Evolutionary conservation across 2,329 filamentous ascomycete species (phyloP).

Genomic region (Thermomyces lanuginosus): DNA sequence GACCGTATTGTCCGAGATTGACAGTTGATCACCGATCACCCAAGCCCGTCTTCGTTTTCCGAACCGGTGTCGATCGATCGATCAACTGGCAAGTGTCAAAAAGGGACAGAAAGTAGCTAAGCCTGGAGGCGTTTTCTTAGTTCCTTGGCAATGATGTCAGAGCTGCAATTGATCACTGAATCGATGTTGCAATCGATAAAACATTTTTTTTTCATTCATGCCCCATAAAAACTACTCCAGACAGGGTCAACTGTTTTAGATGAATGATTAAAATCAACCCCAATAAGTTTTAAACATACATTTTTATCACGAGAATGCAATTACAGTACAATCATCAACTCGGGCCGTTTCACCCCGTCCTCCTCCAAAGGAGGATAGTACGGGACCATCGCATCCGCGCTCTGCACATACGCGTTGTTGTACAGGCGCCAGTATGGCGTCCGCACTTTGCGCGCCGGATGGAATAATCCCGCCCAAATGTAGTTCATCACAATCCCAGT

Average conservation of each 20-base stretch:
- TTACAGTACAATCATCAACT: conserved; percentile 70
- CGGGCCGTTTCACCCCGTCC: conserved; percentile 59
- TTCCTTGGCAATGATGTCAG: too few species aligned
- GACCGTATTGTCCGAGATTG: too few species aligned
- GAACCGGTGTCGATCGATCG: too few species aligned
- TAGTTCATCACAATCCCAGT: conserved; percentile 93
- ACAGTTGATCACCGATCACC: too few species aligned
- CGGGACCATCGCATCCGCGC: conserved; percentile 85
- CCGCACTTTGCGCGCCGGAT: conserved; percentile 86
- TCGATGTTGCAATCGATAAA: too few species aligned
- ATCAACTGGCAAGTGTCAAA: too few species aligned
- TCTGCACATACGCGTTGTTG: conserved; percentile 91
- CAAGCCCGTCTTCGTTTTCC: too few species aligned
- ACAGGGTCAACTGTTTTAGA: too few species aligned
- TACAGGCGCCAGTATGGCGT: conserved; percentile 93
- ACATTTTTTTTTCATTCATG: not conserved
- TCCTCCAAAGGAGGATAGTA: conserved; percentile 84
- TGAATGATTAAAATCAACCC: too few species aligned
- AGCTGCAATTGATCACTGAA: too few species aligned
- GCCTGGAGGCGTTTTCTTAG: too few species aligned
- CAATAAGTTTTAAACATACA: conserved; percentile 8
- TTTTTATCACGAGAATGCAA: not conserved
- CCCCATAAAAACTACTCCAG: not conserved
- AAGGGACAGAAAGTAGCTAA: too few species aligned
- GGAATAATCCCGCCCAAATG: conserved; percentile 93